These are phyloP conservation scores for Raffaelea albimanens DNA, from an alignment of 2,329 filamentous ascomycete genomes.

Conservation along the genomic window DNA sequence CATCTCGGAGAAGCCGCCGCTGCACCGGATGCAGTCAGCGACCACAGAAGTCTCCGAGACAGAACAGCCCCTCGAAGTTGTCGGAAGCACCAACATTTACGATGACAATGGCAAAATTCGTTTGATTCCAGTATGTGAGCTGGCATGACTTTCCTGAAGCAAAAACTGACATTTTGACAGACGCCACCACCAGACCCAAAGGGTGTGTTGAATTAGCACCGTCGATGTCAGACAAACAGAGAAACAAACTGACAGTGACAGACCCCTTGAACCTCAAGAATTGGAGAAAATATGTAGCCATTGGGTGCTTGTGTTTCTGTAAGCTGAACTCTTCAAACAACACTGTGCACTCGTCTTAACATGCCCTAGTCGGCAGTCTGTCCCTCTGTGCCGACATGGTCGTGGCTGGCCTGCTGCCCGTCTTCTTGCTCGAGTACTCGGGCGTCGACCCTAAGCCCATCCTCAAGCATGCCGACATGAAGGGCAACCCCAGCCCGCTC, in stretches of 20 bases:
- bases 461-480: slow-evolving; percentile 9
- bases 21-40: no score
- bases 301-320: slow-evolving; percentile 21
- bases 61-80: slow-evolving; percentile 2
- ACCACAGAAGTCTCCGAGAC: background rate
- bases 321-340: no score
- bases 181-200: slow-evolving; percentile 8
- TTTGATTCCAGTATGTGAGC: slow-evolving; percentile 7
- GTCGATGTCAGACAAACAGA: background rate
- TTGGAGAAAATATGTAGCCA: slow-evolving; percentile 21
- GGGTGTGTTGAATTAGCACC: background rate
- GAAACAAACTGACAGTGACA: slow-evolving; percentile 1
- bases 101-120: slow-evolving; percentile 6
- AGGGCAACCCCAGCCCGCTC: background rate
- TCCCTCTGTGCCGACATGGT: slow-evolving; percentile 19
- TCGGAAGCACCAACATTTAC: slow-evolving; percentile 10
- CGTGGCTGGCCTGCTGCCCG: slow-evolving; percentile 21
- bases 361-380: slow-evolving; percentile 16
- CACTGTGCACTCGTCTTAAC: no score
- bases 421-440: slow-evolving; percentile 25
- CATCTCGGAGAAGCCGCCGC: no score
- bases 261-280: slow-evolving; percentile 16
- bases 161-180: background rate
- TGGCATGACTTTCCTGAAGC: background rate
- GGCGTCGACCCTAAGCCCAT: slow-evolving; percentile 22